Conservation (phyloP, 108 stramenopile genomes). For the Skeletonema marinoi region DNA sequence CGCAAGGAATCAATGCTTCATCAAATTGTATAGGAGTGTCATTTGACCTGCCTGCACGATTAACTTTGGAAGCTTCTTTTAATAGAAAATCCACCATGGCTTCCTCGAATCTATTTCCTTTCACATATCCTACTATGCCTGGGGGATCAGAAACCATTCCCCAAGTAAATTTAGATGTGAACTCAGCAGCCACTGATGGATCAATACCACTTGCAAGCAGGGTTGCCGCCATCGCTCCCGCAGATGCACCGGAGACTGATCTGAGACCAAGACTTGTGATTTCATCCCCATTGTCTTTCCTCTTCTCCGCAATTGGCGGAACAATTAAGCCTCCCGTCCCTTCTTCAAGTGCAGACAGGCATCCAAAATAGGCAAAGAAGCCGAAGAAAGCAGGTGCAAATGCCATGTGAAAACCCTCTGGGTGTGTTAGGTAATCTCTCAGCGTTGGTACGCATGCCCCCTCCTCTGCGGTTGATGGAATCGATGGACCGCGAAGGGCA, state of each 20-base stretch:
- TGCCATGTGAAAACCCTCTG: slow-evolving; percentile 67
- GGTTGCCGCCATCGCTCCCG: slow-evolving; percentile 86
- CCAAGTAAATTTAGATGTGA: slow-evolving; percentile 53
- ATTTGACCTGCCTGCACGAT: background rate
- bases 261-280: slow-evolving; percentile 13
- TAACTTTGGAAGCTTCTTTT: slow-evolving; percentile 11
- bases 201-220: slow-evolving; percentile 68
- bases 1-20: slow-evolving; percentile 69
- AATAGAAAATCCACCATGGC: slow-evolving; percentile 57
- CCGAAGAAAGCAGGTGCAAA: slow-evolving; percentile 88
- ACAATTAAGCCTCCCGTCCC: slow-evolving; percentile 43
- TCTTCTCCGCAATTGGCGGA: slow-evolving; percentile 2
- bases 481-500: background rate
- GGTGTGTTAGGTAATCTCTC: slow-evolving; percentile 58
- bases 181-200: slow-evolving; percentile 60
- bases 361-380: slow-evolving; percentile 83
- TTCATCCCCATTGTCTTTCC: slow-evolving; percentile 13
- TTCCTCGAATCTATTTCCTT: slow-evolving; percentile 69
- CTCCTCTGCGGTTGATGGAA: background rate
- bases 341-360: slow-evolving; percentile 63
- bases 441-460: slow-evolving; percentile 32
- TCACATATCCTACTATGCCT: slow-evolving; percentile 55
- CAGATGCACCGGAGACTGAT: slow-evolving; percentile 75
- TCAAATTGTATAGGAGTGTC: slow-evolving; percentile 46
- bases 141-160: slow-evolving; percentile 64